Conservation (phyloP, 768 basidiomycete genomes). For the Ramaria rubella region DNA sequence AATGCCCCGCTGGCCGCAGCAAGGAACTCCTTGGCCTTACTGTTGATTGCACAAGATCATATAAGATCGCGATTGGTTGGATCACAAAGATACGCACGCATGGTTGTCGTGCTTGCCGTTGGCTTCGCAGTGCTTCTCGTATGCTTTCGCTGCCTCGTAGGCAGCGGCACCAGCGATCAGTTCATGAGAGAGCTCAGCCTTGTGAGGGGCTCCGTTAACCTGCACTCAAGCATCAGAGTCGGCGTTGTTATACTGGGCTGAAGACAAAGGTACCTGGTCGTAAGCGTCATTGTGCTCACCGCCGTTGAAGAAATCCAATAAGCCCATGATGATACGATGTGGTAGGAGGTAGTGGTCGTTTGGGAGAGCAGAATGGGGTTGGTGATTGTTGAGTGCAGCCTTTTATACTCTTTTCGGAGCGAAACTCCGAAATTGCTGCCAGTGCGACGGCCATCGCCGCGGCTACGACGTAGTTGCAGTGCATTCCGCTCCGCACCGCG, state of each 20-base stretch:
- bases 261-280: background rate
- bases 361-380: background rate
- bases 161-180: conserved; percentile 18
- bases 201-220: conserved; percentile 5
- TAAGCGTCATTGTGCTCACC: background rate
- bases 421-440: background rate
- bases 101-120: conserved; percentile 29
- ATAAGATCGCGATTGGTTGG: background rate
- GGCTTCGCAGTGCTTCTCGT: conserved; percentile 24
- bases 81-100: conserved; percentile 7
- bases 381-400: background rate
- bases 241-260: background rate
- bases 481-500: no score
- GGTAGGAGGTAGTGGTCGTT: background rate
- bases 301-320: background rate
- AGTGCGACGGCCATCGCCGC: background rate
- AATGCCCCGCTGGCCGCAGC: conserved; percentile 32
- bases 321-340: background rate
- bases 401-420: background rate
- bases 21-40: conserved; percentile 28
- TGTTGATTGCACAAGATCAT: conserved; percentile 12
- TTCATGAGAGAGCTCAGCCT: conserved; percentile 16
- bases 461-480: no score
- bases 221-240: background rate
- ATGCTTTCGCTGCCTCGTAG: conserved; percentile 18